Percentiles rank a stretch among this genome's conserved stretches.
Conservation (phyloP, 305 asterid genomes). For the Fraxinus greggii region DNA sequence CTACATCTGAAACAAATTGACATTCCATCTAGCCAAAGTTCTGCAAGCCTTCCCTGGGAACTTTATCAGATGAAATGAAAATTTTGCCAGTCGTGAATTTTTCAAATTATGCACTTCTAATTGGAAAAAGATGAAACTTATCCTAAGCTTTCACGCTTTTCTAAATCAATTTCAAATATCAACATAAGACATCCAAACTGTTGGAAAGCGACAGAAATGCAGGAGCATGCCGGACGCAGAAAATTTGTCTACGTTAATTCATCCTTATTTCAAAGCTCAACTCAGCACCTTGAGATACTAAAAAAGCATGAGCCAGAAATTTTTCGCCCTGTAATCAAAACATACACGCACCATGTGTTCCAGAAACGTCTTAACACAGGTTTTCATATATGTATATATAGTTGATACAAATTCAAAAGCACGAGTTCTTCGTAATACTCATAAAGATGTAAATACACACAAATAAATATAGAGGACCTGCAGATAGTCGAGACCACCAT, state of each 20-base stretch:
- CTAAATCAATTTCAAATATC: not conserved
- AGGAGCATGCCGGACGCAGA: not conserved
- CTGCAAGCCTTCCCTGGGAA: not conserved
- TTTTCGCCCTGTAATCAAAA: not conserved
- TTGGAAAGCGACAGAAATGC: not conserved
- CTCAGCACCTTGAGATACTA: not conserved
- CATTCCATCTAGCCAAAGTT: not conserved
- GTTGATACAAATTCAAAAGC: not conserved
- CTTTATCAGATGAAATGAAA: not conserved
- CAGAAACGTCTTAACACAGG: not conserved
- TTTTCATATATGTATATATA: not conserved
- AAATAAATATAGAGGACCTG: slow-evolving; percentile 37
- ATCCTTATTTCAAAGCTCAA: not conserved
- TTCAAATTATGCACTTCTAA: not conserved
- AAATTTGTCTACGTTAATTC: not conserved
- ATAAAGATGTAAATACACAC: not conserved
- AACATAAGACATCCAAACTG: not conserved
- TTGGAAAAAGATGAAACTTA: not conserved
- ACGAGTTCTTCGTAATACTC: not conserved
- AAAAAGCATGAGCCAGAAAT: not conserved
- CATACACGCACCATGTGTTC: not conserved
- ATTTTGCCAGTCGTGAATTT: not conserved
- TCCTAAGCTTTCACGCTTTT: not conserved
- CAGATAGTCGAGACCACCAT: slow-evolving; percentile 87
- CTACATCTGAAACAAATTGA: not conserved